A percentile compares a stretch with the other conserved stretches of the same genome.
Evolutionary conservation across 1,284 basidiomycete genomes (phyloP).

Genomic region (Anthracocystis setariae): DNA sequence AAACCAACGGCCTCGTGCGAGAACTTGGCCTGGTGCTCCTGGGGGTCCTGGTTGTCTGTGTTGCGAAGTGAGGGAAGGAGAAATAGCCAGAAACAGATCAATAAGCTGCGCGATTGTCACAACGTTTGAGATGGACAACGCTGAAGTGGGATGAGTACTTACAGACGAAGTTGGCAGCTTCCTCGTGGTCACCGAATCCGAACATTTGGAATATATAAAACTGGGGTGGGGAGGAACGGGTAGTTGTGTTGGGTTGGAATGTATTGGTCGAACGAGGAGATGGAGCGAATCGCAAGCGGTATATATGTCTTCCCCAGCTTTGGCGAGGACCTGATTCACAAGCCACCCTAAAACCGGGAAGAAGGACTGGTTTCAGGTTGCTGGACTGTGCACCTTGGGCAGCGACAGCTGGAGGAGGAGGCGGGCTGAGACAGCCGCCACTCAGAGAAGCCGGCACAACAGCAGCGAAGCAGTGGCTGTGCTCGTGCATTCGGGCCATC

Average conservation of each 20-base stretch:
- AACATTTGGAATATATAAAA: conserved; percentile 23
- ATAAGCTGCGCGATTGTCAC: neutral
- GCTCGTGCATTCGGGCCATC: no score
- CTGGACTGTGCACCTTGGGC: conserved; percentile 6
- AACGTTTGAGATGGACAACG: neutral
- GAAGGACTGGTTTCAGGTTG: neutral
- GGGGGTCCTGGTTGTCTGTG: conserved; percentile 47
- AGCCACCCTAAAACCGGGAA: neutral
- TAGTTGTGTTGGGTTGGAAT: neutral
- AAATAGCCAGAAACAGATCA: neutral
- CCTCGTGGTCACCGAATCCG: conserved; percentile 51
- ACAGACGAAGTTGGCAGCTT: conserved; percentile 52
- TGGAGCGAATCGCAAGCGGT: neutral
- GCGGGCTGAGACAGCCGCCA: no score
- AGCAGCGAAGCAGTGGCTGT: neutral
- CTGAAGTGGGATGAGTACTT: conserved; percentile 9
- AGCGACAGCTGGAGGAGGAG: no score
- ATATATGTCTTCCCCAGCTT: conserved; percentile 1
- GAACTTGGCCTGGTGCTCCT: conserved; percentile 56
- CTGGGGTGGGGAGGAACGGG: conserved; percentile 1
- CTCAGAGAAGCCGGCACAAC: neutral
- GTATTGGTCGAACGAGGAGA: neutral
- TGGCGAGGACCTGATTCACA: neutral
- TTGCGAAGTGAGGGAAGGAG: neutral
- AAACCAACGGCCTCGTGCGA: conserved; percentile 77